Conservation (phyloP, 2,329 filamentous ascomycete species). For the Curvularia spicifera region DNA sequence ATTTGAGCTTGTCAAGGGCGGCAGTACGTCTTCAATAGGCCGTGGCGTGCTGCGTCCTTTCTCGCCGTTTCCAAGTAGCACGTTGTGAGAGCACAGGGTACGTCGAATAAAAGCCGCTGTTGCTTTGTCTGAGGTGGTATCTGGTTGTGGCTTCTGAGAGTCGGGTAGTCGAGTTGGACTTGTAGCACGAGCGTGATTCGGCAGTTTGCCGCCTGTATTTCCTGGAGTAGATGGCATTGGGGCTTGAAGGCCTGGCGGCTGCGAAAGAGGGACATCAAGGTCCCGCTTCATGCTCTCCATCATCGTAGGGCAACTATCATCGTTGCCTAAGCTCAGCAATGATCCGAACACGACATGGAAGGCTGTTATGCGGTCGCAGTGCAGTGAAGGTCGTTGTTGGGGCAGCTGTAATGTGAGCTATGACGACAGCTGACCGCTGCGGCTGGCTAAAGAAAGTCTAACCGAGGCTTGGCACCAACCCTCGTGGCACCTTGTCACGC, state of each 20-base stretch:
- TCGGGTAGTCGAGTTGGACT: conserved; percentile 28
- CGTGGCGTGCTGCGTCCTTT: conserved; percentile 63
- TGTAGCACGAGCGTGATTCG: conserved; percentile 25
- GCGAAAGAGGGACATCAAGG: conserved; percentile 27
- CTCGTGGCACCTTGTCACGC: conserved; percentile 6
- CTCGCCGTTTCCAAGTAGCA: conserved; percentile 57
- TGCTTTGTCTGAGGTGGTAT: conserved; percentile 73
- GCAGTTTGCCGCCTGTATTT: conserved; percentile 18
- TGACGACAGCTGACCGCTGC: conserved; percentile 25
- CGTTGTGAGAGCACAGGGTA: conserved; percentile 75
- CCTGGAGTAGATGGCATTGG: conserved; percentile 20
- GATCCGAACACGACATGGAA: conserved; percentile 21
- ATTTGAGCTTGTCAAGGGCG: conserved; percentile 91
- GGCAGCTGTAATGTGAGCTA: conserved; percentile 14
- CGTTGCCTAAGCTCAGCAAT: conserved; percentile 8
- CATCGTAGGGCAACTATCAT: conserved; percentile 35
- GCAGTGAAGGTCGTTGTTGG: conserved; percentile 16
- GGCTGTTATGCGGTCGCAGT: conserved; percentile 14
- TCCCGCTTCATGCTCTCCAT: conserved; percentile 36
- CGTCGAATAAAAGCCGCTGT: conserved; percentile 82
- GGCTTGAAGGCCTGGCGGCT: conserved; percentile 30
- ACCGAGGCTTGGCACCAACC: conserved; percentile 29
- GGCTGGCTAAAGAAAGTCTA: conserved; percentile 14
- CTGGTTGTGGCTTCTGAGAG: conserved; percentile 34
- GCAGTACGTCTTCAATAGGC: conserved; percentile 81